Evolutionary conservation across 73 alveolate genomes (phyloP).

Genomic region (Breviolum minutum): DNA sequence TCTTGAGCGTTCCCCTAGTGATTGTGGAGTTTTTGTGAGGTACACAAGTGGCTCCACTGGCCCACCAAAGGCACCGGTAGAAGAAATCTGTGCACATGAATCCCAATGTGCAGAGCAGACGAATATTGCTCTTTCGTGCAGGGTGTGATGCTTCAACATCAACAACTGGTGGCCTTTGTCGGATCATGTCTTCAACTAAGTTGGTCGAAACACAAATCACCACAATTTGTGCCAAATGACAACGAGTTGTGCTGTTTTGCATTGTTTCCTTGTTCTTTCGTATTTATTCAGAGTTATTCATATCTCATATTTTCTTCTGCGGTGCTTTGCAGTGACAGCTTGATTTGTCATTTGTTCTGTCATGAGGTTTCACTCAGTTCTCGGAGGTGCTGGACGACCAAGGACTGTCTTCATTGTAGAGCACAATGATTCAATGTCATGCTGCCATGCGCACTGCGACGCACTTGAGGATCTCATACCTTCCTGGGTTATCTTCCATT

Average conservation of each 20-base stretch:
- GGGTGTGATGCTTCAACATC: slow-evolving; percentile 86
- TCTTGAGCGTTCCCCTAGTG: neutral
- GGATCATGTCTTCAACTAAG: slow-evolving; percentile 27
- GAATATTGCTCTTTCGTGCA: neutral
- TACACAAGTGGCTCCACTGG: slow-evolving; percentile 91
- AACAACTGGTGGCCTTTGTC: slow-evolving; percentile 63
- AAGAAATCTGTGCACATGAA: neutral
- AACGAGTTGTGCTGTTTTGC: too few species aligned
- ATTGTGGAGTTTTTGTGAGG: neutral
- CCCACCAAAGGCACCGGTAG: slow-evolving; percentile 52
- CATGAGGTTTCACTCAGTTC: slow-evolving; percentile 56
- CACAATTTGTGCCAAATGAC: too few species aligned
- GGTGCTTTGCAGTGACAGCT: too few species aligned
- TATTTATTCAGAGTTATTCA: too few species aligned
- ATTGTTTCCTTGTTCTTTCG: too few species aligned
- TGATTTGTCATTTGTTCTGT: too few species aligned
- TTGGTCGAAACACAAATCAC: too few species aligned
- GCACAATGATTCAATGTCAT: too few species aligned
- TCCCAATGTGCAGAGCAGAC: too few species aligned
- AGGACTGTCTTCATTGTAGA: neutral
- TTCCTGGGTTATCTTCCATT: slow-evolving; percentile 67
- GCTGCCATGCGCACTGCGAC: neutral
- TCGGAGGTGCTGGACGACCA: slow-evolving; percentile 13
- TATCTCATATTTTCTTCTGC: too few species aligned
- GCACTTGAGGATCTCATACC: slow-evolving; percentile 35